Evolutionary conservation across 2,329 filamentous ascomycete genomes (phyloP), one percentile per base, ranked within the genome.

Genomic region (Leptographium lundbergii): DNA sequence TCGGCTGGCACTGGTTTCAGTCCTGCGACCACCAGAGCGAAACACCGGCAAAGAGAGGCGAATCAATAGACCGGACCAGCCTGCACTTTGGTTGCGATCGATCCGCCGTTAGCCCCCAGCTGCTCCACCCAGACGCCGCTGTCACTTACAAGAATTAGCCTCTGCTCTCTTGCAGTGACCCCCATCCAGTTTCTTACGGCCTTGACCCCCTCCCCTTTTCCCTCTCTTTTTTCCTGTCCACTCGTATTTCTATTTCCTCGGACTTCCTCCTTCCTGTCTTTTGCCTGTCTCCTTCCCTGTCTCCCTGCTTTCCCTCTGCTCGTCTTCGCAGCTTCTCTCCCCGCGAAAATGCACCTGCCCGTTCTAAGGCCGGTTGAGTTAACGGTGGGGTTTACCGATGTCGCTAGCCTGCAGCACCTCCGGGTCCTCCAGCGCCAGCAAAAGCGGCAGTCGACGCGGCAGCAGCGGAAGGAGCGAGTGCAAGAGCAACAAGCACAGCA

Each of bases 321-420:
- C 45, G 22, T 29, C 27, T 14, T 29, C 9, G 53, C n/a, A 4
- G 36, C n/a, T 25, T n/a, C 53, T 48, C 47, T 11, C 52, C 64
- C 19, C 11, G 25, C 25, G 66, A 75, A 71, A 69, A 82, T 81
- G 79, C 82, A 79, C 72, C 75, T 80, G 69, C 75, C 69, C 73
- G 64, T 75, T 74, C 66, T 72, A 69, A 65, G 64, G 61, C 65
- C 71, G 47, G 75, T 75, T 71, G 74, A 72, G 65, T 66, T 76
- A 65, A 69, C 67, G 61, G 65, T 69, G 62, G 65, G 67, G 59
- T 66, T 70, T 60, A 60, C 66, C 10, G 64, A 68, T 42, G 68
- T 69, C 64, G 61, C 65, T 45, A 63, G 64, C 61, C 61, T 57
- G 42, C 59, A 62, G 54, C 63, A 62, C 50, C 57, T 39, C 36